Percentiles rank a stretch among this genome's conserved stretches.
Conservation (phyloP, 2,329 filamentous ascomycete genomes). For the Xylariaceae sp. region DNA sequence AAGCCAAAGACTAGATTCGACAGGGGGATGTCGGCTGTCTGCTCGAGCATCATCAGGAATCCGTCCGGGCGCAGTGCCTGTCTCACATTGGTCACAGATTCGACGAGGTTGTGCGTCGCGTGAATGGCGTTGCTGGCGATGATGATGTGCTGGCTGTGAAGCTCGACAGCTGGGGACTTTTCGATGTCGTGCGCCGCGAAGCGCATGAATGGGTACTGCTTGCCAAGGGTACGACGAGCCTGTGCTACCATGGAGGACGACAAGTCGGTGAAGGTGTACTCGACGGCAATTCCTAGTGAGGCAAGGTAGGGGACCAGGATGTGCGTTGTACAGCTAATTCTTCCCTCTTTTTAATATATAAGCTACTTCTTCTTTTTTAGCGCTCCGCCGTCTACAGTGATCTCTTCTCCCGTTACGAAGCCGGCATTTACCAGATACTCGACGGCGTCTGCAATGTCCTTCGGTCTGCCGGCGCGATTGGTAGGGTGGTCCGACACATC, state of each 20-base stretch:
- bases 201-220: too few relatives aligned
- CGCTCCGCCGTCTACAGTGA: slow-evolving; percentile 21
- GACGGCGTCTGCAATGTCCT: slow-evolving; percentile 36
- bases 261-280: slow-evolving; percentile 35
- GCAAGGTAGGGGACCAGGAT: slow-evolving; percentile 21
- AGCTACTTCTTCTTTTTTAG: slow-evolving; percentile 19
- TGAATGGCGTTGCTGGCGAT: slow-evolving; percentile 30
- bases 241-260: slow-evolving; percentile 23
- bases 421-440: slow-evolving; percentile 27
- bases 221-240: slow-evolving; percentile 17
- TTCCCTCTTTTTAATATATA: too few relatives aligned
- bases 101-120: slow-evolving; percentile 15
- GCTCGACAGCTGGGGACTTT: slow-evolving; percentile 8
- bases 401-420: slow-evolving; percentile 22
- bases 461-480: slow-evolving; percentile 35
- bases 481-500: slow-evolving; percentile 34
- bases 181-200: slow-evolving; percentile 26
- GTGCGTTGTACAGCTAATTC: slow-evolving; percentile 28
- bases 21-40: background rate
- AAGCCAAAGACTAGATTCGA: background rate
- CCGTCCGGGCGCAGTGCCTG: background rate
- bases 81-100: background rate
- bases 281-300: slow-evolving; percentile 17
- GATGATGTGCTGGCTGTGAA: slow-evolving; percentile 17
- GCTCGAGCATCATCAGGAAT: background rate